Conservation (phyloP, 495 filamentous ascomycete species). For the Penicillium daleae region DNA sequence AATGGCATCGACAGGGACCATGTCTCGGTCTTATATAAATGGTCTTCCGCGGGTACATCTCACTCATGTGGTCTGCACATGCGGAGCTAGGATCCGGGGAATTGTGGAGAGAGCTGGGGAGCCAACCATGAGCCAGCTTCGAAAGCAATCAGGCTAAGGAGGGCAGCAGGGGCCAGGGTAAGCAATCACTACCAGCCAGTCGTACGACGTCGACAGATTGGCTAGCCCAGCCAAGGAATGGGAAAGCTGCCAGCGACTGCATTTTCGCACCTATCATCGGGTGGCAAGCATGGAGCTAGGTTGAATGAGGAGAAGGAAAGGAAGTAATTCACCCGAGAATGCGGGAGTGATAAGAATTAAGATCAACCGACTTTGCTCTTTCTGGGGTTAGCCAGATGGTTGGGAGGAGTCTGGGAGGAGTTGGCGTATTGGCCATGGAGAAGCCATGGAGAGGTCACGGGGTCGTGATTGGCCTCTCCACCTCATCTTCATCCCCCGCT, state of each 20-base stretch:
- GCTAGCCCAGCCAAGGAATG: background rate
- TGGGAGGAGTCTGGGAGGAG: background rate
- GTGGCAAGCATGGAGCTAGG: background rate
- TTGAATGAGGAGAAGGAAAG: background rate
- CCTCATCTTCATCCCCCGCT: background rate
- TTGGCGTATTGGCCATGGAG: background rate
- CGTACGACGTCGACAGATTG: background rate
- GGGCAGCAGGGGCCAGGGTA: background rate
- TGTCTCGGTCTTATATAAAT: conserved; percentile 17
- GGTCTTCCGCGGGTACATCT: background rate
- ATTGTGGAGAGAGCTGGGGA: conserved; percentile 21
- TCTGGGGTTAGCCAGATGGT: conserved; percentile 13
- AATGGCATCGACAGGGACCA: background rate
- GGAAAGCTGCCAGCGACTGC: background rate
- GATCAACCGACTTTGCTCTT: background rate
- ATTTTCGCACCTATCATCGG: conserved; percentile 31
- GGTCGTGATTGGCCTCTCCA: conserved; percentile 33
- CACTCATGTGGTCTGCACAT: conserved; percentile 11
- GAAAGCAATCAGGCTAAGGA: conserved; percentile 22
- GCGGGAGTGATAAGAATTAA: conserved; percentile 4
- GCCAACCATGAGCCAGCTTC: background rate
- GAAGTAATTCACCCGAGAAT: background rate
- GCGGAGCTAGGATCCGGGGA: conserved; percentile 8
- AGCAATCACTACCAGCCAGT: background rate
- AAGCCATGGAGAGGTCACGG: background rate